Percentiles rank a stretch among this genome's conserved stretches.
Evolutionary conservation across 2,329 filamentous ascomycete species (phyloP).

Genomic region (Aureobasidium sp.): DNA sequence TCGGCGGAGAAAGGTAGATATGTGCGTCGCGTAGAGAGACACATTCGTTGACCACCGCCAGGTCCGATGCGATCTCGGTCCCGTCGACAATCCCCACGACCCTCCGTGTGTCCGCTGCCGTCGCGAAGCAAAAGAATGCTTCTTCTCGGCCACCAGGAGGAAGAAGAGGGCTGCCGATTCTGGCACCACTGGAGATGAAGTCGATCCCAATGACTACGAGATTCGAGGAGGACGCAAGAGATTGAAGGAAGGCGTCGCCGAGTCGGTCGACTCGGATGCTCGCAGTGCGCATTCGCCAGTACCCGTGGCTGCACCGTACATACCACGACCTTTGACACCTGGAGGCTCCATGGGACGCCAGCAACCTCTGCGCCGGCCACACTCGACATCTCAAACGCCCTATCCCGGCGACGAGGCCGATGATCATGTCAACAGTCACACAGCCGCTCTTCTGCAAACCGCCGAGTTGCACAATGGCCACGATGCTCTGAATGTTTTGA

Average conservation of each 20-base stretch:
- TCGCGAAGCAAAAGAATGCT: constrained; percentile 92
- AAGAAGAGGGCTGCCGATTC: constrained; percentile 67
- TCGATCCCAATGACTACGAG: constrained; percentile 51
- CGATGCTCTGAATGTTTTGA: constrained; percentile 83
- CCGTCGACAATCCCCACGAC: constrained; percentile 87
- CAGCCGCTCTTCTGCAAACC: constrained; percentile 50
- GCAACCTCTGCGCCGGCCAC: constrained; percentile 57
- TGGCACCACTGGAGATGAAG: constrained; percentile 35
- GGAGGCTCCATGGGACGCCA: constrained; percentile 57
- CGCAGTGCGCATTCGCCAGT: background rate
- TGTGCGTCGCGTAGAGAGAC: too few species aligned
- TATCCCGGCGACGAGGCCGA: constrained; percentile 40
- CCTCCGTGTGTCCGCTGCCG: constrained; percentile 90
- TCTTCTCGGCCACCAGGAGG: constrained; percentile 86
- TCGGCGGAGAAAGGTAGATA: constrained; percentile 40
- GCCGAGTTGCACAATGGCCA: constrained; percentile 79
- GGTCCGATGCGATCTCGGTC: constrained; percentile 51
- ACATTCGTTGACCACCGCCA: constrained; percentile 27
- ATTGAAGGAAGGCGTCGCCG: constrained; percentile 40
- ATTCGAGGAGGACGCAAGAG: constrained; percentile 66
- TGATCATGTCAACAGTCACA: constrained; percentile 50
- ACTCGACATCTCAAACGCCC: constrained; percentile 20
- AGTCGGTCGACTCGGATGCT: constrained; percentile 19
- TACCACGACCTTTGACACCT: constrained; percentile 50
- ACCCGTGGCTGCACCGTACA: background rate